Evolutionary conservation across 1,139 yeast species (phyloP).

Genomic region (Kluyveromyces marxianus): DNA sequence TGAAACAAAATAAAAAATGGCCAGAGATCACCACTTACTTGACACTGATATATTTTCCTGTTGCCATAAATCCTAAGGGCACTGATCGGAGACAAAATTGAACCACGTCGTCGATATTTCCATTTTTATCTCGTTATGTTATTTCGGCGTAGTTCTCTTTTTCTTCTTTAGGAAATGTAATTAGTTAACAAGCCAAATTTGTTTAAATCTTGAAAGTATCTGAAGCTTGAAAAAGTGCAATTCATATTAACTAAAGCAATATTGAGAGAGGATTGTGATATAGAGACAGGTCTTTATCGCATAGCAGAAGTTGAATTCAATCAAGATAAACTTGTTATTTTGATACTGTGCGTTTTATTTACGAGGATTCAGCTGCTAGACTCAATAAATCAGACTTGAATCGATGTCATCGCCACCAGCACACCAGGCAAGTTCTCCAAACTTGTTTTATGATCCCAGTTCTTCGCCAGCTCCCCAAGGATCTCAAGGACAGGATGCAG

Average conservation of each 20-base stretch:
- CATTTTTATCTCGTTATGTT: neutral
- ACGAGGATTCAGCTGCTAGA: too few species aligned
- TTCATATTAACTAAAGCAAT: neutral
- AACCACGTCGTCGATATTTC: neutral
- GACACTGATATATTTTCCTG: too few species aligned
- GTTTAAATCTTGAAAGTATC: neutral
- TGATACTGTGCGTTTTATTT: too few species aligned
- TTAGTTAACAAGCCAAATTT: neutral
- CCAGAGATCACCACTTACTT: too few species aligned
- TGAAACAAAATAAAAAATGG: too few species aligned
- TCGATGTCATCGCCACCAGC: constrained; percentile 8
- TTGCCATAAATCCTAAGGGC: too few species aligned
- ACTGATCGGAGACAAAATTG: neutral
- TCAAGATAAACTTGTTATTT: too few species aligned
- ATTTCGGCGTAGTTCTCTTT: neutral
- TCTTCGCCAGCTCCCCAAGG: constrained; percentile 34
- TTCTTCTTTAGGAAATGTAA: constrained; percentile 9
- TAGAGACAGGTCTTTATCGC: too few species aligned
- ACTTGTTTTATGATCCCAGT: constrained; percentile 30
- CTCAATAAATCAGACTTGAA: too few species aligned
- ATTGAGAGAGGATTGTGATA: neutral
- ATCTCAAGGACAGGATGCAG: constrained; percentile 16
- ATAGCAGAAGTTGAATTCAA: too few species aligned
- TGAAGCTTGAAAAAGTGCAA: neutral
- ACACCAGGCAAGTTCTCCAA: constrained; percentile 31